Evolutionary conservation across 2,329 filamentous ascomycete genomes (phyloP), one percentile per base, ranked within the genome.

Genomic region (Colletotrichum salicis): DNA sequence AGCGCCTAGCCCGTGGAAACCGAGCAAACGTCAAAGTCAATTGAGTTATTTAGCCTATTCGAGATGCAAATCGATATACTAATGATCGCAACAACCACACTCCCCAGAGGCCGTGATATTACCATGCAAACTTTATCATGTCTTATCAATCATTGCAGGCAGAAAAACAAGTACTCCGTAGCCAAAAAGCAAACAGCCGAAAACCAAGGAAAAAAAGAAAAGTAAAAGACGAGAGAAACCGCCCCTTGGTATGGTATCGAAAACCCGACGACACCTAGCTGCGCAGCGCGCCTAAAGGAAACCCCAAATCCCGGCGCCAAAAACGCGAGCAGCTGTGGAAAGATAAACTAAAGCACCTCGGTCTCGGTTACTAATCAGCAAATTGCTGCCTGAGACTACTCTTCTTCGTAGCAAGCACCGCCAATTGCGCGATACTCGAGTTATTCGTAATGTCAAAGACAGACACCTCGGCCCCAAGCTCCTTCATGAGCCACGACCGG

Each of bases 401-500:
- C 60, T 74, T 77, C 8, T 65, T 71, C n/a, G 76, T 67, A 11
- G 75, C 76, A 1, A 73, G 74, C 27, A 67, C 74, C 2, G 77
- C 78, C 29, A 79, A 55, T n/a, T 75, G 76, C 0, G 62, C 59
- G 33, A 77, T 64, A 5, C 74, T 76, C 2, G 70, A 76, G 10
- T 81, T 82, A 13, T 81, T 78, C 2, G 86, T 75, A 54, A 88
- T 79, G 67, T 85, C 85, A 15, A 87, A 77, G 1, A 86, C 80
- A 0, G 84, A 82, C 1, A 88, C 78, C 60, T 87, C 83, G 1
- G 83, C 77, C 1, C 80, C 74, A 0, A 87, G 64, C 65, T 85
- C 79, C 69, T 84, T 86, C 45, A 82, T 60, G 68, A 87, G 85
- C 86, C 86, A 88, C 5, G 82, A 79, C 1, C 85, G 82, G 4